phyloP scores from a whole-genome alignment of 2,329 filamentous ascomycete species.

The Aspergillus hortae region DNA sequence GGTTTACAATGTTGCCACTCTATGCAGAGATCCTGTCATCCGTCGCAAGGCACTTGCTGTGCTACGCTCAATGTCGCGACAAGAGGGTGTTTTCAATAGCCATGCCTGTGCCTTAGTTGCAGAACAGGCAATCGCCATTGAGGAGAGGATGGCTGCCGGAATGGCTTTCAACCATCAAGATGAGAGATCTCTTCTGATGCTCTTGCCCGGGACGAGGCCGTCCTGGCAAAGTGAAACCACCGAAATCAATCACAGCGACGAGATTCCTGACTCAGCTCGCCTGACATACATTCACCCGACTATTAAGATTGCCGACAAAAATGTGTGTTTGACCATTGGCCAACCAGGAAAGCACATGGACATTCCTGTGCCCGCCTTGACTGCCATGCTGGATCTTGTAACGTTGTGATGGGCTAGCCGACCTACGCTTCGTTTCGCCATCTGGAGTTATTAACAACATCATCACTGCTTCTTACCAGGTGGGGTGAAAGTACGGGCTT shows the following conservation, averaged over 20 bases:
- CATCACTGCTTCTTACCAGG: too few relatives aligned
- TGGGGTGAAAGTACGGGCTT: too few relatives aligned
- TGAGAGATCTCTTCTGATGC: not conserved
- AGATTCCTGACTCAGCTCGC: constrained; percentile 6
- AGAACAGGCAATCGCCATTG: constrained; percentile 20
- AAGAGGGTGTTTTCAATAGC: constrained; percentile 23
- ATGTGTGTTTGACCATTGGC: constrained; percentile 5
- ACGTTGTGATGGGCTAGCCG: not conserved
- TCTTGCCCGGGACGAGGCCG: not conserved
- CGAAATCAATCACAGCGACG: not conserved
- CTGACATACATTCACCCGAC: constrained; percentile 5
- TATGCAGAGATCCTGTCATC: constrained; percentile 27
- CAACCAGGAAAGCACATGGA: not conserved
- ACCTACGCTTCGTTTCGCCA: not conserved
- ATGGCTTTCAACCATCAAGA: not conserved
- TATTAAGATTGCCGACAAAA: constrained; percentile 1
- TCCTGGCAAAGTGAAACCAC: not conserved
- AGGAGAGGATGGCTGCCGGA: constrained; percentile 11
- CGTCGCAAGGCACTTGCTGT: constrained; percentile 24
- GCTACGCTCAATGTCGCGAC: constrained; percentile 17
- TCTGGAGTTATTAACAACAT: not conserved
- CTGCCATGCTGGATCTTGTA: constrained; percentile 4
- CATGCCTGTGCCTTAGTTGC: constrained; percentile 16
- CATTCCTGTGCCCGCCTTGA: constrained; percentile 3
- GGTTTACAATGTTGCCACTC: constrained; percentile 23